Evolutionary conservation across 1,284 basidiomycete genomes (phyloP).

Genomic region (Hypsizygus ulmarius): DNA sequence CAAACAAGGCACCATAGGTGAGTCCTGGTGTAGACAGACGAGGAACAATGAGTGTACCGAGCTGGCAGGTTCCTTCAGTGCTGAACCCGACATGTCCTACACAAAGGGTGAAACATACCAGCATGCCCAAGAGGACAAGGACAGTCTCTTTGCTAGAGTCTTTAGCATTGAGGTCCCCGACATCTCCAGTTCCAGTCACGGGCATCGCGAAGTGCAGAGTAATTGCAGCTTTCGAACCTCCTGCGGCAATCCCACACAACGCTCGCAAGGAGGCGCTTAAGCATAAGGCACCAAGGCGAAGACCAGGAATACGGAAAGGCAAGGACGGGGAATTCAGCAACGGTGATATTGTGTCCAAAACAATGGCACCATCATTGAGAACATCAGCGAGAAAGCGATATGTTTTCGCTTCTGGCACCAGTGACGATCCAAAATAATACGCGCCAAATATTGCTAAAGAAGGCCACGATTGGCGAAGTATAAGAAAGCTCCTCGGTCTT

Average conservation of each 20-base stretch:
- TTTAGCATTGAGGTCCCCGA: conserved; percentile 70
- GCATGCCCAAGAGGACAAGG: conserved; percentile 60
- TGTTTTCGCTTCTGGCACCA: conserved; percentile 67
- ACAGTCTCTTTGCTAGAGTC: conserved; percentile 71
- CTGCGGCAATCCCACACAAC: conserved; percentile 58
- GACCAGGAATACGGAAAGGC: conserved; percentile 29
- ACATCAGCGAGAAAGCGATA: conserved; percentile 71
- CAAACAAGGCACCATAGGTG: conserved; percentile 51
- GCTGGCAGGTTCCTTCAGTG: conserved; percentile 32
- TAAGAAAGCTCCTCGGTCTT: not conserved
- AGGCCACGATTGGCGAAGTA: not conserved
- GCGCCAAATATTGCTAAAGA: conserved; percentile 57
- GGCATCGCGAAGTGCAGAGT: conserved; percentile 63
- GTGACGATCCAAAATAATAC: conserved; percentile 58
- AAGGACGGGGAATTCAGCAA: conserved; percentile 40
- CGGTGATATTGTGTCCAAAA: conserved; percentile 61
- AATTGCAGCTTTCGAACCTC: conserved; percentile 68
- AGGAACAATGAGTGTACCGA: conserved; percentile 56
- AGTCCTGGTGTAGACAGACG: conserved; percentile 45
- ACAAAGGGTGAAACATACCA: conserved; percentile 42
- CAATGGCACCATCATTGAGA: conserved; percentile 57
- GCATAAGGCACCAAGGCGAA: conserved; percentile 52
- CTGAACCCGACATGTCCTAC: not conserved
- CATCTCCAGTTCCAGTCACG: conserved; percentile 47
- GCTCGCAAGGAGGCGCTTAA: conserved; percentile 55